A percentile compares a stretch with the other conserved stretches of the same genome.
Evolutionary conservation across 768 basidiomycete species (phyloP).

Genomic region (Termitomyces heimii): DNA sequence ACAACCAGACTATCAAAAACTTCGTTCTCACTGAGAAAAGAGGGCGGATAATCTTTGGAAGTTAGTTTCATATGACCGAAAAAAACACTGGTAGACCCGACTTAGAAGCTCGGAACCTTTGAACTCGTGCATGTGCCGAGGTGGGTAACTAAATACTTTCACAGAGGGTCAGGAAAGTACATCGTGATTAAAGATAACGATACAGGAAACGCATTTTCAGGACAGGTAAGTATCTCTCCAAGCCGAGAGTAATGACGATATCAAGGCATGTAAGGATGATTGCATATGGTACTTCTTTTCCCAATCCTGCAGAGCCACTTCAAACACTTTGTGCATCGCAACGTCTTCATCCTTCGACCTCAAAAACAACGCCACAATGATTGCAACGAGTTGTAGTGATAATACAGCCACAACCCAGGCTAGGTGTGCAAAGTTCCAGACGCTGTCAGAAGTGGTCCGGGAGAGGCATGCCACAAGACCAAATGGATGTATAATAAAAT

Average conservation of each 20-base stretch:
- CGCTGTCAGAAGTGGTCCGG: constrained; percentile 24
- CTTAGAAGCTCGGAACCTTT: too few relatives aligned
- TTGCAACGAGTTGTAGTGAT: constrained; percentile 3
- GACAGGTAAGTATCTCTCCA: not conserved
- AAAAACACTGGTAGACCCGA: too few relatives aligned
- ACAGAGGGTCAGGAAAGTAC: too few relatives aligned
- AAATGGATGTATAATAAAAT: constrained; percentile 23
- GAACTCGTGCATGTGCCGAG: too few relatives aligned
- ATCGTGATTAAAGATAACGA: too few relatives aligned
- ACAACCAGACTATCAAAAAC: too few relatives aligned
- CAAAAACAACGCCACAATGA: constrained; percentile 9
- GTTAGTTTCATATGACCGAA: too few relatives aligned
- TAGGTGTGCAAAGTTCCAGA: constrained; percentile 24
- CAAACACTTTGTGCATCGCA: constrained; percentile 21
- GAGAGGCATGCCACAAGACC: constrained; percentile 24
- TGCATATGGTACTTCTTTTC: constrained; percentile 20
- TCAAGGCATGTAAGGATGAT: constrained; percentile 14
- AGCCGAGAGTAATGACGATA: constrained; percentile 16
- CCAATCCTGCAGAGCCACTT: constrained; percentile 25
- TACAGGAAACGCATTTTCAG: too few relatives aligned
- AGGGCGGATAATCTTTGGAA: too few relatives aligned
- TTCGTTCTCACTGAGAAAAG: too few relatives aligned
- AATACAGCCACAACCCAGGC: constrained; percentile 15
- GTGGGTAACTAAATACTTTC: too few relatives aligned
- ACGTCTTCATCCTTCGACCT: constrained; percentile 23